phyloP scores from a whole-genome alignment of 352 stramenopile genomes.

The Aphanomyces invadans region DNA sequence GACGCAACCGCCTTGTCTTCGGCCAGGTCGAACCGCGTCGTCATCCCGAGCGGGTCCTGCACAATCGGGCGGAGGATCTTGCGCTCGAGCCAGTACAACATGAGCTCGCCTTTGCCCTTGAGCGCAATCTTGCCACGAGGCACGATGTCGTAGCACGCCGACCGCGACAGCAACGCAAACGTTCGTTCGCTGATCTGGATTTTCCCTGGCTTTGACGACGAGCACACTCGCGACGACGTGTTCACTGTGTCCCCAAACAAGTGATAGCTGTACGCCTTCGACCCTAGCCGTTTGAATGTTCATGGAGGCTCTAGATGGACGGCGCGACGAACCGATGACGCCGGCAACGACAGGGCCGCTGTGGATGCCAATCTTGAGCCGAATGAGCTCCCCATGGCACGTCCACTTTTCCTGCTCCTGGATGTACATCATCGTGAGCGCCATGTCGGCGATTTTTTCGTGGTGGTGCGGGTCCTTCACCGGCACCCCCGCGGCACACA shows the following conservation, averaged over 20 bases:
- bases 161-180: conserved; percentile 40
- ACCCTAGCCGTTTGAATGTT: too few relatives aligned
- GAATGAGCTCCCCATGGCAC: conserved; percentile 52
- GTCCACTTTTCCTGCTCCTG: conserved; percentile 7
- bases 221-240: conserved; percentile 42
- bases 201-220: conserved; percentile 46
- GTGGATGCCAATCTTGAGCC: conserved; percentile 32
- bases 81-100: conserved; percentile 58
- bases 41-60: conserved; percentile 31
- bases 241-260: conserved; percentile 41
- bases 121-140: conserved; percentile 61
- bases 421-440: conserved; percentile 28
- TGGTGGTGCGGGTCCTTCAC: conserved; percentile 57
- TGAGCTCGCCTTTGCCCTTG: conserved; percentile 64
- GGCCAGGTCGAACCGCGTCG: conserved; percentile 32
- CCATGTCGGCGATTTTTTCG: conserved; percentile 30
- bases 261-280: conserved; percentile 36
- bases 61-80: conserved; percentile 32
- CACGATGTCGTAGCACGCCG: conserved; percentile 42
- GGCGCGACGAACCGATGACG: conserved; percentile 28
- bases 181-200: conserved; percentile 63
- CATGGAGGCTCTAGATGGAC: too few relatives aligned
- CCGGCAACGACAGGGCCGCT: conserved; percentile 31
- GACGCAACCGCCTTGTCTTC: conserved; percentile 49
- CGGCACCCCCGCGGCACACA: conserved; percentile 27